Evolutionary conservation across 2,329 filamentous ascomycete species (phyloP), one percentile per base, ranked within the genome.

Genomic region (Colletotrichum sp.): DNA sequence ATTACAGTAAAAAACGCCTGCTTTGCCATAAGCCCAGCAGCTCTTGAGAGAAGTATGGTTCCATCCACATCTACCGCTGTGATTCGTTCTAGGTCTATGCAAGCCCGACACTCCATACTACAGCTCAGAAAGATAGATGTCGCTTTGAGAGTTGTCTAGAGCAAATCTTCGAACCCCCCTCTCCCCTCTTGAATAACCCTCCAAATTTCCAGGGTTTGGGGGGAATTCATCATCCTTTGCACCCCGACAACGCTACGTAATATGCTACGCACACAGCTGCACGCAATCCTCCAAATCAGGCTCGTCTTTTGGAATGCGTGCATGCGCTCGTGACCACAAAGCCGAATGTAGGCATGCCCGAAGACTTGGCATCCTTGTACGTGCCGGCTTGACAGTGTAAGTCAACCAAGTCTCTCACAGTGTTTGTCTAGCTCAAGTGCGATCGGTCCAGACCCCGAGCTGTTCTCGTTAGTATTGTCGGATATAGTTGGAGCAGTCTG

Each of bases 301-400:
- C 67, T 16, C 32, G 16, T 32, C 15, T 21, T 18, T 55, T 15
- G 13, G 24, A 34, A 49, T 30, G 18, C 57, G 15, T 65, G 59
- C 64, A 52, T 64, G 28, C 15, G 39, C 71, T 59, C 71, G 71
- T 76, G 71, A 76, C 64, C 57, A 30, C 15, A 7, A n/a, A 13
- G 26, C 15, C 16, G 15, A 62, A 26, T 75, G 74, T 67, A 66
- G 59, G 34, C 28, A 52, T 75, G 75, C 75, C 71, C 71, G 18
- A 76, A 7, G 44, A 13, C 73, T 74, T 59, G 69, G 69, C 70
- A 16, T 10, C 26, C 32, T 24, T 32, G 26, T 28, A 28, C 24
- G 10, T 52, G 34, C 26, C 44, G 44, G 36, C 16, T 60, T n/a
- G 44, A 69, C 70, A 76, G 73, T 76, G 70, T 34, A 32, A 49